Evolutionary conservation across 2,329 filamentous ascomycete species (phyloP), one percentile per base, ranked within the genome.

Genomic region (Helminthosporium solani): DNA sequence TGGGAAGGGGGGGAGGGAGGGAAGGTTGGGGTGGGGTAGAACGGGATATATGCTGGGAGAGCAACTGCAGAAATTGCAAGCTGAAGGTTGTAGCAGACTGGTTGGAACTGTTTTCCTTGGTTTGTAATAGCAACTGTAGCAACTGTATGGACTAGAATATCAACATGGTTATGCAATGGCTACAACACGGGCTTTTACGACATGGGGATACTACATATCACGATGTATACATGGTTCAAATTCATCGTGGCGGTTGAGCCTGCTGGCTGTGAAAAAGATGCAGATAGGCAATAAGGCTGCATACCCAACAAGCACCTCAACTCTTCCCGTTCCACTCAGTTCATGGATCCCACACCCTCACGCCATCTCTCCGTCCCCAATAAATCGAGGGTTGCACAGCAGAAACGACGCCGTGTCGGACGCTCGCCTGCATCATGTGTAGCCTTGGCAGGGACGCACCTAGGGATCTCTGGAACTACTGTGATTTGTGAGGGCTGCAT

Each of bases 21-120:
- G n/a, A n/a, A n/a, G n/a, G n/a, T n/a, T n/a, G n/a, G n/a, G n/a
- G n/a, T n/a, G n/a, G n/a, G n/a, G n/a, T n/a, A n/a, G n/a, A n/a
- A n/a, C n/a, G n/a, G n/a, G n/a, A n/a, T n/a, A n/a, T n/a, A n/a
- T n/a, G n/a, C n/a, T n/a, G n/a, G n/a, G n/a, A n/a, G n/a, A n/a
- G n/a, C n/a, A 23, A 11, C 18, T 31, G 38, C n/a, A 21, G 3
- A 23, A 27, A 27, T 27, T 33, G n/a, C 36, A 34, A 20, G 30
- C 5, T 12, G 3, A n/a, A 31, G 33, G 27, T 20, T 21, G 36
- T 31, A 15, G 27, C 38, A 33, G 34, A n/a, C n/a, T n/a, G n/a
- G n/a, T n/a, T n/a, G n/a, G 33, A 27, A 33, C 14, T 20, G 19
- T n/a, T 37, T 40, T 42, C 40, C 23, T 41, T 34, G 14, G 44